Conservation (phyloP, 2,329 filamentous ascomycete species). For the Phyllosticta paracitricarpa region DNA sequence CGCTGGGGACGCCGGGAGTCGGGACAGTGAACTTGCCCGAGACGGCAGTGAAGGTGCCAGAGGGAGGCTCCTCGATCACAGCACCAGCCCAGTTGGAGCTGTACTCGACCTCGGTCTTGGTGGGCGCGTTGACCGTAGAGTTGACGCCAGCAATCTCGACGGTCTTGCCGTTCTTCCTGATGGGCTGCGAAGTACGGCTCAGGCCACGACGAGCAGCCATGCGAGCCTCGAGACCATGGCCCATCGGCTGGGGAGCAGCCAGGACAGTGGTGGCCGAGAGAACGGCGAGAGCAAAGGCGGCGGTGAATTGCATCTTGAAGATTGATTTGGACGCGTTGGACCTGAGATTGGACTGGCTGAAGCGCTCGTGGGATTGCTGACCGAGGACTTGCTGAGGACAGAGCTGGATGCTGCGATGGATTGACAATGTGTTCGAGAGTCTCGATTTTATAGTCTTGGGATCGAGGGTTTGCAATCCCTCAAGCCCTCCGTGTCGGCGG, state of each 20-base stretch:
- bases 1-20: slow-evolving; percentile 33
- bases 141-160: background rate
- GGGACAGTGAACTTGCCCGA: slow-evolving; percentile 46
- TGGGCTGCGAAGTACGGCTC: slow-evolving; percentile 11
- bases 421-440: background rate
- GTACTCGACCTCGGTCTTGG: slow-evolving; percentile 38
- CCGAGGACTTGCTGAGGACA: background rate
- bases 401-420: background rate
- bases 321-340: background rate
- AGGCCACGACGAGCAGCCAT: slow-evolving; percentile 15
- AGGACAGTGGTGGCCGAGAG: slow-evolving; percentile 31
- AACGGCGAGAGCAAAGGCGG: slow-evolving; percentile 28
- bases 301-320: slow-evolving; percentile 39
- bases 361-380: background rate
- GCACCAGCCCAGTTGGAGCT: slow-evolving; percentile 51
- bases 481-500: background rate
- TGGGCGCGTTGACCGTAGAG: slow-evolving; percentile 17
- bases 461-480: background rate
- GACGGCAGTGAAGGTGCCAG: slow-evolving; percentile 42
- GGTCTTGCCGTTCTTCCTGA: background rate
- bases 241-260: slow-evolving; percentile 36
- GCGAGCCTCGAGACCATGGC: slow-evolving; percentile 25
- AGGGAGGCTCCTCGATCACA: slow-evolving; percentile 33
- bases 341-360: background rate
- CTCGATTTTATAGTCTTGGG: background rate